Conservation (phyloP, 2,329 filamentous ascomycete genomes). For the Aspergillus intermedius region DNA sequence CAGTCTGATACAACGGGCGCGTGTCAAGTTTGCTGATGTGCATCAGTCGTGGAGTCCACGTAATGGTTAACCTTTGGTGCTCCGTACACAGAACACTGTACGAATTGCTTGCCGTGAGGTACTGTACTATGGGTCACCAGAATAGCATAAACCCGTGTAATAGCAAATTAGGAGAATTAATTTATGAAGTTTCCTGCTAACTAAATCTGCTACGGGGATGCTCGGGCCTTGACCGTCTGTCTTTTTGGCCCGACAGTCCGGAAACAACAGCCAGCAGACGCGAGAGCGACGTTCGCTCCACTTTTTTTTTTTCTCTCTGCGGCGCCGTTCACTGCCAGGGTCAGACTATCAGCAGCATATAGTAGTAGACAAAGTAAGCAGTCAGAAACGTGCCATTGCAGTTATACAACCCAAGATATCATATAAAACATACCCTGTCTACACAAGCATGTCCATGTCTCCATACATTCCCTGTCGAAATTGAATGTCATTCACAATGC, state of each 20-base stretch:
- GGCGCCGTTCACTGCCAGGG: background rate
- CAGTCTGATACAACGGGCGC: too few relatives aligned
- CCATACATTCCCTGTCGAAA: background rate
- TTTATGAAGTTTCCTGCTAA: too few relatives aligned
- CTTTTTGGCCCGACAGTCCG: constrained; percentile 28
- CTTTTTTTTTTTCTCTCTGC: constrained; percentile 8
- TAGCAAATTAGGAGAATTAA: too few relatives aligned
- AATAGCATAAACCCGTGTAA: too few relatives aligned
- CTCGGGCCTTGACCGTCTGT: background rate
- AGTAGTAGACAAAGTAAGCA: too few relatives aligned
- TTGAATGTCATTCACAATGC: constrained; percentile 9
- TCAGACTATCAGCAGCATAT: background rate
- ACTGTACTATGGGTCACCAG: too few relatives aligned
- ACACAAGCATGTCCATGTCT: background rate
- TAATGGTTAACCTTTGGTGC: too few relatives aligned
- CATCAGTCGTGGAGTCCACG: too few relatives aligned
- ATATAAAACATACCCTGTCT: background rate
- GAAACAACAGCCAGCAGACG: constrained; percentile 26
- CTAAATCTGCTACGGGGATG: too few relatives aligned
- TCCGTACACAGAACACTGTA: too few relatives aligned
- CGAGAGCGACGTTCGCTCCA: constrained; percentile 31
- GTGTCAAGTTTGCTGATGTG: too few relatives aligned
- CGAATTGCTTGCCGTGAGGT: too few relatives aligned
- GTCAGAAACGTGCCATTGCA: background rate
- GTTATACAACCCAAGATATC: background rate